Percentiles rank a stretch among this genome's conserved stretches.
Evolutionary conservation across 495 filamentous ascomycete species (phyloP).

Genomic region (Neurospora africana): DNA sequence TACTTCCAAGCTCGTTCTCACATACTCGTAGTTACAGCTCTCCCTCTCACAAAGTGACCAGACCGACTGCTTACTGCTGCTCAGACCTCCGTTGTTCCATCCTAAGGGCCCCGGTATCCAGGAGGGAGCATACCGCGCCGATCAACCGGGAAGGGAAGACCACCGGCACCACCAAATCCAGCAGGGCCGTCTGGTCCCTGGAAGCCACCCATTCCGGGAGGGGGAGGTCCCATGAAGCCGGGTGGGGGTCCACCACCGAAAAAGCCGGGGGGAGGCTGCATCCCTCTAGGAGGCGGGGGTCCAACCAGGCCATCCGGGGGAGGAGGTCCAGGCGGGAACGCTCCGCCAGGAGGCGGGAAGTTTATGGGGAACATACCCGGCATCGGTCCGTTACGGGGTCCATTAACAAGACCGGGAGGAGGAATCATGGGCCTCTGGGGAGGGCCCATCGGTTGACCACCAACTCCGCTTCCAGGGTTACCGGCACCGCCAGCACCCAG

Average conservation of each 20-base stretch:
- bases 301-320: slow-evolving; percentile 34
- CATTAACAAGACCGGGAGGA: slow-evolving; percentile 38
- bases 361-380: slow-evolving; percentile 39
- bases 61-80: neutral
- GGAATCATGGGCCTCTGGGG: slow-evolving; percentile 39
- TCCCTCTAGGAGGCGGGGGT: slow-evolving; percentile 24
- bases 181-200: slow-evolving; percentile 32
- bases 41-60: neutral
- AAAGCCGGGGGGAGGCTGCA: slow-evolving; percentile 41
- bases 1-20: neutral
- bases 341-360: slow-evolving; percentile 28
- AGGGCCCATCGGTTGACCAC: slow-evolving; percentile 27
- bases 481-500: slow-evolving; percentile 18
- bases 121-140: slow-evolving; percentile 11
- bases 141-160: slow-evolving; percentile 5
- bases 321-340: slow-evolving; percentile 27
- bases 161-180: slow-evolving; percentile 4
- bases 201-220: slow-evolving; percentile 38
- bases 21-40: neutral
- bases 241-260: slow-evolving; percentile 31
- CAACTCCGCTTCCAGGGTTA: slow-evolving; percentile 1
- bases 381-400: slow-evolving; percentile 30
- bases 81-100: neutral
- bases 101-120: slow-evolving; percentile 4
- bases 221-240: slow-evolving; percentile 27